These are phyloP conservation scores for Prototheca wickerhamii DNA, from an alignment of 163 green algal genomes.

Conservation along the genomic window DNA sequence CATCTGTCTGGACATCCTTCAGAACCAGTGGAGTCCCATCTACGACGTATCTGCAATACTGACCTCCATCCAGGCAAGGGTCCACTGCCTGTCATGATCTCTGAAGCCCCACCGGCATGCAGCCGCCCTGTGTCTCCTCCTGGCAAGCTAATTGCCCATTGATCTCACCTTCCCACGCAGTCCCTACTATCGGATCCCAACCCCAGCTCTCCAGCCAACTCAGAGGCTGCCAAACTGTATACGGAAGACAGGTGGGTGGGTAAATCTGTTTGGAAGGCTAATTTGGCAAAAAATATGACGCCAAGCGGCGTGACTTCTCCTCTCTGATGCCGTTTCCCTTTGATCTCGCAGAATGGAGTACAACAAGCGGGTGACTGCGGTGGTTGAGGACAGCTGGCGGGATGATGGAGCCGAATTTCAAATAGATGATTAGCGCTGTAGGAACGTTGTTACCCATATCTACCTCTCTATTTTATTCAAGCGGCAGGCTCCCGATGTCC, in stretches of 20 bases:
- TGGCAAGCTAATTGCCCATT: no score
- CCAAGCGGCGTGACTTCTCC: not conserved
- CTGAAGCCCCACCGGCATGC: no score
- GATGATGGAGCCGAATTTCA: conserved; percentile 26
- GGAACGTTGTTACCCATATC: no score
- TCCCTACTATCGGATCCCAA: conserved; percentile 74
- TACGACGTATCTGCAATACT: conserved; percentile 93
- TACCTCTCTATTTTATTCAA: no score
- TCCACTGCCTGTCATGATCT: not conserved
- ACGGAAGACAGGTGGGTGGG: conserved; percentile 35
- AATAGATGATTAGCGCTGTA: not conserved
- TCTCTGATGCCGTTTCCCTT: not conserved
- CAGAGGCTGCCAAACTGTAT: conserved; percentile 60
- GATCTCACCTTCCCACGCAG: conserved; percentile 24
- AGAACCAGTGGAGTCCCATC: conserved; percentile 81
- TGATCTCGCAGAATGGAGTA: conserved; percentile 49
- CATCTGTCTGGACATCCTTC: conserved; percentile 80
- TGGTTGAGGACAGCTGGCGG: conserved; percentile 70
- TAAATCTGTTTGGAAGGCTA: not conserved
- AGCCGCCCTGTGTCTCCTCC: no score
- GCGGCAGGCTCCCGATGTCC: no score
- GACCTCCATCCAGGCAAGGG: conserved; percentile 87
- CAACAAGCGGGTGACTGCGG: conserved; percentile 66
- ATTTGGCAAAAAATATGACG: conserved; percentile 31
- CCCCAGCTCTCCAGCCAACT: conserved; percentile 69